Conservation (phyloP, 331 rosid species). For the Acacia pycnantha region DNA sequence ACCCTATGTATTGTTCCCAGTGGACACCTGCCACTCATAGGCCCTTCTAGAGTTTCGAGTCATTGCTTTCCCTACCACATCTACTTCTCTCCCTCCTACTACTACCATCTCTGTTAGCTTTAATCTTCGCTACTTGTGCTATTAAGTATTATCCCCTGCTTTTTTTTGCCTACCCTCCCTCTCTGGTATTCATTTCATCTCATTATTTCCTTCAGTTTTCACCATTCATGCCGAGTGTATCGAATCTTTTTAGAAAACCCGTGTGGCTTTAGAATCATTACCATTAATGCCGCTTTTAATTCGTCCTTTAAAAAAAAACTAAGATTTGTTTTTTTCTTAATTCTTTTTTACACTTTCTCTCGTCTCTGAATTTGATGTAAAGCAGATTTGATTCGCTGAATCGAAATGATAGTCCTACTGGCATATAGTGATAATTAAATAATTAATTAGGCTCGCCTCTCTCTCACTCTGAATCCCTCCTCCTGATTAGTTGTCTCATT, state of each 20-base stretch:
- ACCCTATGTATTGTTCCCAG: slow-evolving; percentile 29
- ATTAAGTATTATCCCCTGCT: slow-evolving; percentile 16
- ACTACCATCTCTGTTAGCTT: not conserved
- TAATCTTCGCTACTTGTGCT: slow-evolving; percentile 27
- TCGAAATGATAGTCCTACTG: not conserved
- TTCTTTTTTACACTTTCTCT: not conserved
- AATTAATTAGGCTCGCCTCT: not conserved
- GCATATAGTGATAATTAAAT: not conserved
- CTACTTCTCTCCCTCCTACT: not conserved
- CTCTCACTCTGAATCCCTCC: not conserved
- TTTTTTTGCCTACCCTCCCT: not conserved
- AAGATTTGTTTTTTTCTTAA: not conserved
- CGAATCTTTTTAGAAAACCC: slow-evolving; percentile 29
- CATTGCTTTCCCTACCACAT: slow-evolving; percentile 38
- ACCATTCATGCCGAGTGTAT: slow-evolving; percentile 31
- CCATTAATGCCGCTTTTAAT: slow-evolving; percentile 25
- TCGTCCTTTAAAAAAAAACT: not conserved
- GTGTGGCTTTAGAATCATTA: not conserved
- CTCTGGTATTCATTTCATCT: slow-evolving; percentile 10
- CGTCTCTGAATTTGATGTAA: slow-evolving; percentile 8
- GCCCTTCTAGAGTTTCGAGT: slow-evolving; percentile 36
- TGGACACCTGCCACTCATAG: slow-evolving; percentile 40
- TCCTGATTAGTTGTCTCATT: slow-evolving; percentile 1
- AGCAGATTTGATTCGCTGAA: slow-evolving; percentile 3
- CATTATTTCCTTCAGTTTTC: slow-evolving; percentile 1